These are phyloP conservation scores for Basidiobolus heterosporus DNA, from an alignment of 371 early-diverging fungal species.

Conservation along the genomic window DNA sequence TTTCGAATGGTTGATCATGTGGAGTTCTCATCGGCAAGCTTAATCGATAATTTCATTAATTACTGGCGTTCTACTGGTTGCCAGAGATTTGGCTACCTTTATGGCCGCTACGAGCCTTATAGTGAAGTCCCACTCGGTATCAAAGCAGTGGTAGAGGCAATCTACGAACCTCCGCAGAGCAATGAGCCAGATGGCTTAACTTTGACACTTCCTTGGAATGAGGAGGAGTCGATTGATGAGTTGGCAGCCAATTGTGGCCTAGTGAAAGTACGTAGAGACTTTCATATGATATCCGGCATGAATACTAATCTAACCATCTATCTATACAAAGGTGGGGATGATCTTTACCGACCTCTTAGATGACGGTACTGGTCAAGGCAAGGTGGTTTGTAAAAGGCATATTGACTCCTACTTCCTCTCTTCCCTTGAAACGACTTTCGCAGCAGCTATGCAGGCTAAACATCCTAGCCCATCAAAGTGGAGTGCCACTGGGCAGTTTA, in stretches of 20 bases:
- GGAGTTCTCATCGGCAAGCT: conserved; percentile 76
- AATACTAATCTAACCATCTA: conserved; percentile 1
- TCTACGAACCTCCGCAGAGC: conserved; percentile 89
- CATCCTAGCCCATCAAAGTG: conserved; percentile 58
- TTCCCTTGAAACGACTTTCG: conserved; percentile 79
- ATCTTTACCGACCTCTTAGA: conserved; percentile 88
- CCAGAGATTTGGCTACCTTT: conserved; percentile 87
- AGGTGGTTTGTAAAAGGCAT: conserved; percentile 75
- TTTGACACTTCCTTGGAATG: conserved; percentile 31
- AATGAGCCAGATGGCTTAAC: conserved; percentile 69
- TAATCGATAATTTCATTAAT: conserved; percentile 79
- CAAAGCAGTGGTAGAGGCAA: conserved; percentile 91
- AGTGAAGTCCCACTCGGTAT: conserved; percentile 86
- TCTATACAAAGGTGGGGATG: conserved; percentile 88
- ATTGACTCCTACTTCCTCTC: conserved; percentile 87
- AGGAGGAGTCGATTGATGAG: conserved; percentile 35
- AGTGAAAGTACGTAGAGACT: conserved; percentile 17
- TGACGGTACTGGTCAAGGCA: conserved; percentile 66
- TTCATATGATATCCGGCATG: neutral
- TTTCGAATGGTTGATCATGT: conserved; percentile 98
- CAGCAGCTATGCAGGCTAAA: conserved; percentile 73
- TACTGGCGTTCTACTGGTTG: conserved; percentile 77
- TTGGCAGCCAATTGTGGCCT: conserved; percentile 67
- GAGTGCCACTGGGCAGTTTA: conserved; percentile 59
- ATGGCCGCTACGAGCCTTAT: conserved; percentile 88